Evolutionary conservation across 805 yeast species (phyloP).

Genomic region (Candida chauliodis): DNA sequence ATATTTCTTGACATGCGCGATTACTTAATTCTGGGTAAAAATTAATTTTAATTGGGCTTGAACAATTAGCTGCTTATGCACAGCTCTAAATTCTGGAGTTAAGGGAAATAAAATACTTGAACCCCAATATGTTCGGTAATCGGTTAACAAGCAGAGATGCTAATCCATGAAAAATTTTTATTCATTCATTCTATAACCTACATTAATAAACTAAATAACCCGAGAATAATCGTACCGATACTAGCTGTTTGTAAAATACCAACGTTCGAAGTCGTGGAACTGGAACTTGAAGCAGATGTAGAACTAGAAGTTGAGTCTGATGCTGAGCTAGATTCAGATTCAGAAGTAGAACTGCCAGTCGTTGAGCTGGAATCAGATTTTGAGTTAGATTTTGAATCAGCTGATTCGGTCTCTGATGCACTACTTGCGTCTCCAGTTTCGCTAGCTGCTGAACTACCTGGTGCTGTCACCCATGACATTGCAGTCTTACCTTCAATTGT

Average conservation of each 20-base stretch:
- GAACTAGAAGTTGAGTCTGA: neutral
- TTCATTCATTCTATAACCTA: neutral
- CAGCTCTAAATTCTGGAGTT: neutral
- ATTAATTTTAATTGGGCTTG: slow-evolving; percentile 1
- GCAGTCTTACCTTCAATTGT: slow-evolving; percentile 13
- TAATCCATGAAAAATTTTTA: neutral
- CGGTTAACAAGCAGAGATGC: neutral
- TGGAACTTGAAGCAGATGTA: neutral
- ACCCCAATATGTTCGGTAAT: neutral
- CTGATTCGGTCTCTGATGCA: slow-evolving; percentile 5
- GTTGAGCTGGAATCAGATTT: slow-evolving; percentile 4
- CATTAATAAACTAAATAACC: slow-evolving; percentile 5
- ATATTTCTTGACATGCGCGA: neutral
- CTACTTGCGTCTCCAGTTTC: slow-evolving; percentile 1
- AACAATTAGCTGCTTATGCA: neutral
- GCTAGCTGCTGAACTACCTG: slow-evolving; percentile 9
- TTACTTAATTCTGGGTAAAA: neutral
- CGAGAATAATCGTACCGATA: slow-evolving; percentile 5
- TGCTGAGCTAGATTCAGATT: neutral
- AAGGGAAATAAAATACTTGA: neutral
- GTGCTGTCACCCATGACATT: slow-evolving; percentile 9
- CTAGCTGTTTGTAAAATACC: slow-evolving; percentile 7
- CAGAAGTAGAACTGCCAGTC: neutral
- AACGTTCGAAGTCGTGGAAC: slow-evolving; percentile 4
- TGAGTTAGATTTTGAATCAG: slow-evolving; percentile 5